Evolutionary conservation across 2,329 filamentous ascomycete species (phyloP), one percentile per base, ranked within the genome.

Genomic region (Teratosphaeria epicoccoides): DNA sequence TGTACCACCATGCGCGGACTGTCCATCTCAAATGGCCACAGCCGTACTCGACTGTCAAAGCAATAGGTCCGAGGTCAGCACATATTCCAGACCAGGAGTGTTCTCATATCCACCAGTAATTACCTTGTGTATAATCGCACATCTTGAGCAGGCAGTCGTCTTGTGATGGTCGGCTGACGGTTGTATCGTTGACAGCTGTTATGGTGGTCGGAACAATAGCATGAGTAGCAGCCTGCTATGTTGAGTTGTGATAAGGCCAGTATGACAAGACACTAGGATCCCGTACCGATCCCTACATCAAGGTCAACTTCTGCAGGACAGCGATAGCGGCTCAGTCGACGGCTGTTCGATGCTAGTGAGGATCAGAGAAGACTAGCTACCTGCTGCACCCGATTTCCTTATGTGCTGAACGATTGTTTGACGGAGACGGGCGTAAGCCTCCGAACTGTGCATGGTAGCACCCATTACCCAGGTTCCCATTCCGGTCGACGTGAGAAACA

Each of bases 121-220:
- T n/a, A n/a, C n/a, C n/a, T 65, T 80, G 74, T 22, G 74, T 80
- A 58, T 80, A 80, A 63, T 80, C 77, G 63, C 78, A 81, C 78
- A 81, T 45, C 25, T 28, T 48, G 46, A 22, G 17, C 10, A 7
- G 7, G 28, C 11, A 6, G 33, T 40, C 33, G 33, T 20, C 33
- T 17, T 40, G 3, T 6, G 4, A 7, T 20, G 4, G 14, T 20
- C n/a, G 3, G 2, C 2, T 17, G 14, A 40, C 6, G 12, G 33
- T 6, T 40, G 4, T 20, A 17, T 20, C 14, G 33, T 40, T 6
- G 33, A 37, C 5, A 6, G 11, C 17, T 2, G 11, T 40, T 20
- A 40, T 40, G n/a, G 10, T 22, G n/a, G 4, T 20, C n/a, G 14
- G 9, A 9, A 20, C 10, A 17, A 40, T 6, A 40, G n/a, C 14